Evolutionary conservation across 2,329 filamentous ascomycete genomes (phyloP).

Genomic region (Fusarium sp.): DNA sequence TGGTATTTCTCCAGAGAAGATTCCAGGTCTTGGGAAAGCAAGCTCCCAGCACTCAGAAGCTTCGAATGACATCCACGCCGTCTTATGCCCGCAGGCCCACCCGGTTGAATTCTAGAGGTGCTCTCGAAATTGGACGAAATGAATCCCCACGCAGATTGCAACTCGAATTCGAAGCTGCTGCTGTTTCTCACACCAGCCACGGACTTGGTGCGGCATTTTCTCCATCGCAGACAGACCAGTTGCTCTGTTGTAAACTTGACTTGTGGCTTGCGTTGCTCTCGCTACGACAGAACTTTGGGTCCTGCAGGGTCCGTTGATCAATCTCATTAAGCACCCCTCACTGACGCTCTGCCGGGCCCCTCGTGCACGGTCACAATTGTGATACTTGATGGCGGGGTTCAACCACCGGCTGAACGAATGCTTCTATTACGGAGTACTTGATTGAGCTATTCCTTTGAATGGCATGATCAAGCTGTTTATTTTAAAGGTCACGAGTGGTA

Average conservation of each 20-base stretch:
- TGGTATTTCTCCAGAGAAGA: conserved; percentile 19
- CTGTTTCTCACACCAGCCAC: conserved; percentile 18
- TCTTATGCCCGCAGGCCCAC: conserved; percentile 28
- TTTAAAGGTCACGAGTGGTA: background rate
- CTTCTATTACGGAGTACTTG: background rate
- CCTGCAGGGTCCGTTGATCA: conserved; percentile 42
- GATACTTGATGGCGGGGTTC: conserved; percentile 27
- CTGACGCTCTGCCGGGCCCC: conserved; percentile 13
- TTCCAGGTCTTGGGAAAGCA: conserved; percentile 11
- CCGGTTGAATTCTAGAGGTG: conserved; percentile 16
- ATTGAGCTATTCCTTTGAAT: background rate
- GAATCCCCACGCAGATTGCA: conserved; percentile 11
- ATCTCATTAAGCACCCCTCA: conserved; percentile 36
- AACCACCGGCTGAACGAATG: background rate
- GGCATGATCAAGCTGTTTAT: background rate
- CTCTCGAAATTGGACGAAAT: background rate
- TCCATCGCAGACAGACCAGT: background rate
- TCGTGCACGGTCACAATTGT: conserved; percentile 29
- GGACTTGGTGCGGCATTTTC: conserved; percentile 34
- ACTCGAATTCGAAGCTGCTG: conserved; percentile 2
- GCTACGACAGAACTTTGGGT: conserved; percentile 12
- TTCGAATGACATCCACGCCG: conserved; percentile 31
- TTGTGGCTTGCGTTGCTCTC: conserved; percentile 23
- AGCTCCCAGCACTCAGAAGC: conserved; percentile 19
- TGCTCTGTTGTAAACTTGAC: conserved; percentile 5